These are phyloP conservation scores for Pyrenochaeta sp. DNA, from an alignment of 2,329 filamentous ascomycete species.

Conservation along the genomic window DNA sequence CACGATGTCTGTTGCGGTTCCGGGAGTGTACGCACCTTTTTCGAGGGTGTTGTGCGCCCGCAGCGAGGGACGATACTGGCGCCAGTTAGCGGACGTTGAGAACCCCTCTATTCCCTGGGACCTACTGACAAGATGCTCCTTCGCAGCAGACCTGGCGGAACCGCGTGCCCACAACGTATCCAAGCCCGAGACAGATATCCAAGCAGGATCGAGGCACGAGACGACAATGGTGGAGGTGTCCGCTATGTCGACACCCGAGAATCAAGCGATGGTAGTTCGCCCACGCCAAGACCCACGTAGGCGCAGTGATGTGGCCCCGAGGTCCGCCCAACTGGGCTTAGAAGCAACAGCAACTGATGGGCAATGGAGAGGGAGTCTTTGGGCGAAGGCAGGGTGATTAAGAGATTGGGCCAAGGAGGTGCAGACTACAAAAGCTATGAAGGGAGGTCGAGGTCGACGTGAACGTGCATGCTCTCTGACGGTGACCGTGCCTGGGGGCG, in stretches of 20 bases:
- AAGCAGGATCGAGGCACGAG: slow-evolving; percentile 17
- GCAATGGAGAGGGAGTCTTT: neutral
- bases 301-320: slow-evolving; percentile 43
- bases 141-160: slow-evolving; percentile 12
- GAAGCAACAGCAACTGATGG: slow-evolving; percentile 11
- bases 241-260: slow-evolving; percentile 34
- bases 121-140: slow-evolving; percentile 33
- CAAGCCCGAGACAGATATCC: slow-evolving; percentile 9
- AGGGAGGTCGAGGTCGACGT: slow-evolving; percentile 35
- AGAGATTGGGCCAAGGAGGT: slow-evolving; percentile 11
- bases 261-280: slow-evolving; percentile 42
- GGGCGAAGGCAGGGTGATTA: slow-evolving; percentile 6
- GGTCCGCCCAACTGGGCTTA: slow-evolving; percentile 32
- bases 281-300: slow-evolving; percentile 46
- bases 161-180: slow-evolving; percentile 16
- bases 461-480: slow-evolving; percentile 36
- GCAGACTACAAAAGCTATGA: slow-evolving; percentile 21
- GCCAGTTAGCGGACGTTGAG: slow-evolving; percentile 42
- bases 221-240: slow-evolving; percentile 24
- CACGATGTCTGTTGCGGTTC: slow-evolving; percentile 12
- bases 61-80: slow-evolving; percentile 38
- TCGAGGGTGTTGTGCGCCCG: slow-evolving; percentile 36
- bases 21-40: slow-evolving; percentile 40
- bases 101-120: slow-evolving; percentile 38
- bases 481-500: slow-evolving; percentile 42